A percentile compares a stretch with the other conserved stretches of the same genome.
phyloP scores from a whole-genome alignment of 768 basidiomycete genomes.

The Chlorophyllum brunneum region DNA sequence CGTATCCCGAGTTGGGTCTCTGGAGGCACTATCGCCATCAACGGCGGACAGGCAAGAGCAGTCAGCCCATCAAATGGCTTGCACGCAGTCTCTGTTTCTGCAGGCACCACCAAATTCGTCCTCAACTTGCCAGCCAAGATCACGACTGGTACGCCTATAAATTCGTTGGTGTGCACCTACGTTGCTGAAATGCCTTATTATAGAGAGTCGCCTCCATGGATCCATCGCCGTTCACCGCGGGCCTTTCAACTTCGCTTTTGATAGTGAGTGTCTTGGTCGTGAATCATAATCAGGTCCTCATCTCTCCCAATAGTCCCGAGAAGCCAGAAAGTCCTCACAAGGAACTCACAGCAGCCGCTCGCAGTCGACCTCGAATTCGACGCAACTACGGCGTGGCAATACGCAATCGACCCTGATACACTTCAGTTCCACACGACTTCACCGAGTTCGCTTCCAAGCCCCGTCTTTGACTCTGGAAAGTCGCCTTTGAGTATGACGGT shows the following conservation, averaged over 20 bases:
- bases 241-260: constrained; percentile 51
- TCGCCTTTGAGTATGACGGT: constrained; percentile 45
- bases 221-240: constrained; percentile 53
- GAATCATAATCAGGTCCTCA: not conserved
- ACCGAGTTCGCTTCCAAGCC: constrained; percentile 37
- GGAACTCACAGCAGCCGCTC: constrained; percentile 38
- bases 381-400: constrained; percentile 45
- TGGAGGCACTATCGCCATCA: constrained; percentile 40
- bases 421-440: constrained; percentile 33
- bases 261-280: constrained; percentile 30
- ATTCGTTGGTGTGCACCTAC: not conserved
- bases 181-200: not conserved
- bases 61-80: constrained; percentile 41
- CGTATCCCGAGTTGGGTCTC: constrained; percentile 50
- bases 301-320: constrained; percentile 24
- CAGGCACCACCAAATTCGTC: constrained; percentile 41
- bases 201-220: constrained; percentile 48
- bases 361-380: constrained; percentile 50
- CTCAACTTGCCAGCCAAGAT: constrained; percentile 45
- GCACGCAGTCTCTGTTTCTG: constrained; percentile 33
- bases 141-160: constrained; percentile 32
- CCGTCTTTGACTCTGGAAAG: constrained; percentile 44
- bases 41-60: constrained; percentile 31
- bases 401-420: constrained; percentile 48
- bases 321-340: constrained; percentile 34